Base-by-base conservation (phyloP, 208 protist species). In the Porcisia deanei region DNA sequence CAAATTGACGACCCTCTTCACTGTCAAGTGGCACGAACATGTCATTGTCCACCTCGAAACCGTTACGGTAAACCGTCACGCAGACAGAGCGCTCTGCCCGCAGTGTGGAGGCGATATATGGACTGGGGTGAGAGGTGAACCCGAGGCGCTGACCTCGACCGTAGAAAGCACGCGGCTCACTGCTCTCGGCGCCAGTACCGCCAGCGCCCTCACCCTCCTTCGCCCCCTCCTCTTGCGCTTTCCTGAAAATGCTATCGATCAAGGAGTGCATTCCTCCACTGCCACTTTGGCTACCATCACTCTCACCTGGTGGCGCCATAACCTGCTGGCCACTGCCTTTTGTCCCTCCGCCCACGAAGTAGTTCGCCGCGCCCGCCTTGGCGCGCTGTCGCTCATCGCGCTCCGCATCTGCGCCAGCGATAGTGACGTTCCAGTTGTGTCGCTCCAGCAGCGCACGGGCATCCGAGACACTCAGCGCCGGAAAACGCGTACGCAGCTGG, bases 131-230 rank as follows among this genome's bases (percentile, higher is more conserved):
- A 10, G 83, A 74, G 1, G 90, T 94, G 86, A 94, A 89, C 39
- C 93, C 93, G 34, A 97, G 83, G 0, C 93, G 93, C 25, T 90
- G 84, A 0, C 91, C 91, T 12, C 81, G 73, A 3, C 93, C 93
- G 76, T 85, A 91, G 70, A 97, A 97, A 47, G 85, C 87, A 41
- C 85, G 84, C n/a, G 68, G 52, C 3, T 60, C 69, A 12, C 64
- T 82, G 8, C 39, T 60, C 18, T 76, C 77, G 18, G 61, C 75
- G 2, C 57, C 39, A 43, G 25, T 43, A 37, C 66, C 47, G 9
- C 68, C 76, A 37, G 18, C 55, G 34, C 79, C 74, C 8, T 20
- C 41, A 30, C 34, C 64, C 30, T 22, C 47, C 67, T 75, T 77
- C 37, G 69, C 72, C 7, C 72, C 72, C 12, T 86, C 79, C 69